phyloP scores from a whole-genome alignment of 305 asterid genomes.

The Caryopteris hybrid region DNA sequence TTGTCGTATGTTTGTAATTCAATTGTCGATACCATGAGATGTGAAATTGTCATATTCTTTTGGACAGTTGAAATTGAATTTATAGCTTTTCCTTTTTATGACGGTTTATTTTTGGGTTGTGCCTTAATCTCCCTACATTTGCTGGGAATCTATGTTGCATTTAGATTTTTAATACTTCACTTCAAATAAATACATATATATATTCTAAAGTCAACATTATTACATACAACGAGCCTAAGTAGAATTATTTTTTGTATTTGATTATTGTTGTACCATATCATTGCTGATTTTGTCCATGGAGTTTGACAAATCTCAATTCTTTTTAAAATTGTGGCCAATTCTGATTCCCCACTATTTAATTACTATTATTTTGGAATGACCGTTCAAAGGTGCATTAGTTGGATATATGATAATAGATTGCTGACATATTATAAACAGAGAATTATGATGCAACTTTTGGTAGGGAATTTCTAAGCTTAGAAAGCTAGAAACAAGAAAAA shows the following conservation, averaged over 20 bases:
- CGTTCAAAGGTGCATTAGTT: neutral
- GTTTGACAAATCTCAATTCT: neutral
- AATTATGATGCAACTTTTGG: neutral
- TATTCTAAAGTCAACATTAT: neutral
- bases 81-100: neutral
- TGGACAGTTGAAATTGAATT: neutral
- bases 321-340: neutral
- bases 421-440: neutral
- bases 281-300: neutral
- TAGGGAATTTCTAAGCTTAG: constrained; percentile 2
- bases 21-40: neutral
- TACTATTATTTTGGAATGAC: neutral
- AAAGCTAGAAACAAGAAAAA: constrained; percentile 18
- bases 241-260: neutral
- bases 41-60: neutral
- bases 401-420: neutral
- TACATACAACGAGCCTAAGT: neutral
- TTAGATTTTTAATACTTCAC: no score
- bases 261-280: neutral
- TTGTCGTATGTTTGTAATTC: neutral
- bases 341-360: neutral
- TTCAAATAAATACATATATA: no score
- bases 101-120: neutral
- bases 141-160: neutral
- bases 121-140: neutral